These are phyloP conservation scores for Acorus gramineus DNA, from an alignment of 106 monocot genomes.

Conservation along the genomic window DNA sequence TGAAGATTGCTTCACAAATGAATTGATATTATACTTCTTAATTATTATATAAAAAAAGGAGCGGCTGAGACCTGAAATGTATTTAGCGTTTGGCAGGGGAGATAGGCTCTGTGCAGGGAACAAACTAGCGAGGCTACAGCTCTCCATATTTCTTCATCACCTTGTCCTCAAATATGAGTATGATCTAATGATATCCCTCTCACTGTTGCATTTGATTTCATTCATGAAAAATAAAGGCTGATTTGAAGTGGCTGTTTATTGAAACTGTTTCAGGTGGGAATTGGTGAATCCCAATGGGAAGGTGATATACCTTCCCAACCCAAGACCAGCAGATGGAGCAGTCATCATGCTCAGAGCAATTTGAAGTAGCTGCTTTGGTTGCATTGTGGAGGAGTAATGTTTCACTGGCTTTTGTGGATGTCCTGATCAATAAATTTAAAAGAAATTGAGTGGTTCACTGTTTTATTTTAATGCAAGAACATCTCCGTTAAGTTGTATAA, in stretches of 20 bases:
- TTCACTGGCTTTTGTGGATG: no score
- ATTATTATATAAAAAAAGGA: not conserved
- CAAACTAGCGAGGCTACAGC: slow-evolving; percentile 24
- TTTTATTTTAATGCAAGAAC: no score
- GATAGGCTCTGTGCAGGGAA: slow-evolving; percentile 26
- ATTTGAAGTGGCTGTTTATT: not conserved
- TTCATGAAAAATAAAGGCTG: not conserved
- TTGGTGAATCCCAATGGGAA: slow-evolving; percentile 24
- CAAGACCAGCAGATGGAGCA: slow-evolving; percentile 28
- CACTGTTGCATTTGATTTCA: not conserved
- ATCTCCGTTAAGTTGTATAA: no score
- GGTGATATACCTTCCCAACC: slow-evolving; percentile 16
- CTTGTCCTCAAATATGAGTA: slow-evolving; percentile 27
- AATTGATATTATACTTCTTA: not conserved
- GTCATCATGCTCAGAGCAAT: slow-evolving; percentile 16
- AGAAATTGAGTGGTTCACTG: no score
- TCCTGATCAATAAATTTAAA: no score
- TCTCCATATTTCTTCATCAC: slow-evolving; percentile 29
- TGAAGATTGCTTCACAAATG: no score
- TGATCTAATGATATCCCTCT: no score
- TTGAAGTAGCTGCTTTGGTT: not conserved
- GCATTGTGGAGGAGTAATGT: no score
- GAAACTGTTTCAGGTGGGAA: slow-evolving; percentile 19
- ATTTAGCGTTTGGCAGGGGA: slow-evolving; percentile 21
- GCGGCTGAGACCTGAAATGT: slow-evolving; percentile 18